Base-by-base conservation (phyloP, 495 filamentous ascomycete genomes). In the Tirmania nivea region DNA sequence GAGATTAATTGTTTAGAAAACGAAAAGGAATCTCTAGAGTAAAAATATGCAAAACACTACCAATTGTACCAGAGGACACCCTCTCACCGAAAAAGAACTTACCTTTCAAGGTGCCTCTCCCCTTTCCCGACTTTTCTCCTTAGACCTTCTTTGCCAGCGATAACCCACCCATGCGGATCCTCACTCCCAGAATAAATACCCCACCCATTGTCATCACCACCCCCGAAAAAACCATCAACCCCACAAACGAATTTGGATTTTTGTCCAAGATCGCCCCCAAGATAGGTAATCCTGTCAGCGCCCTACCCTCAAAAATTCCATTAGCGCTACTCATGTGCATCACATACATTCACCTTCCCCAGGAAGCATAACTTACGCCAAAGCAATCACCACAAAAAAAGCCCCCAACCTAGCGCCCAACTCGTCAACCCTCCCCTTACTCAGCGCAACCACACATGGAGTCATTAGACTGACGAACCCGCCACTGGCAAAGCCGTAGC, bases 401-500 rank as follows among this genome's bases (percentile, higher is more conserved):
- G 12, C 50, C 5, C 51, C 54, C 20, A 56, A 34, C 21, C 50
- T 54, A 11, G 37, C 16, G n/a, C 49, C 54, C 8, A 55, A 31
- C 12, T 55, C 54, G 1, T 12, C 48, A 10, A 34, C 16, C 17
- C 51, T 10, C 20, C 54, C 54, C 17, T 54, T 37, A 8, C n/a
- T 25, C 12, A 37, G 16, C 1, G 49, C 31, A 6, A 53, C 42
- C 21, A 56, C 35, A 11, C 51, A 45, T 2, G 54, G 54, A 54
- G 20, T 52, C 54, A 52, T 53, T 16, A 56, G 8, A 25, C 50
- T 42, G 17, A 56, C 10, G 20, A 56, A 56, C 0, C 51, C 54
- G 8, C 54, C 54, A 56, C 51, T 47, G 25, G 51, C 54, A 48
- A 56, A 54, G 8, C 54, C 51, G 37, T 54, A 56, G 21, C 53